Conservation (phyloP, 2,329 filamentous ascomycete genomes). For the Chrysoporthe puriensis region DNA sequence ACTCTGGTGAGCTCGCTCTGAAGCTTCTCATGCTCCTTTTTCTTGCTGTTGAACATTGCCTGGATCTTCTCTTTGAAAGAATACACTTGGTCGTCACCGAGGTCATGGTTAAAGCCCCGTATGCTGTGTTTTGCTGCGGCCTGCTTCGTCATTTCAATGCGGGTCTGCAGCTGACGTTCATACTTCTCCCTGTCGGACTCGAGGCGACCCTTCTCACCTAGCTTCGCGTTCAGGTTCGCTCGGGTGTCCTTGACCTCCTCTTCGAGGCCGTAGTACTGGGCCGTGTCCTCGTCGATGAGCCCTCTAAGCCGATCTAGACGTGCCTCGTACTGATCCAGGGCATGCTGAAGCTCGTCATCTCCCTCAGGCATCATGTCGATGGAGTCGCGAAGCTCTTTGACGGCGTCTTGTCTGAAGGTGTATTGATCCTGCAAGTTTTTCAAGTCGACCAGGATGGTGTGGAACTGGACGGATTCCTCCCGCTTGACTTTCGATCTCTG, state of each 20-base stretch:
- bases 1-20: conserved; percentile 76
- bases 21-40: conserved; percentile 73
- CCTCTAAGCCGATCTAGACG: conserved; percentile 68
- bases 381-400: conserved; percentile 70
- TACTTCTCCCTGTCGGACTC: conserved; percentile 87
- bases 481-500: conserved; percentile 66
- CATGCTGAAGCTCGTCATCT: conserved; percentile 73
- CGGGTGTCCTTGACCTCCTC: conserved; percentile 49
- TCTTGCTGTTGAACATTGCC: conserved; percentile 77
- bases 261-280: conserved; percentile 69
- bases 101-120: conserved; percentile 79
- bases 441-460: conserved; percentile 74
- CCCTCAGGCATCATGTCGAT: conserved; percentile 79
- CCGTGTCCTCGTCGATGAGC: conserved; percentile 65
- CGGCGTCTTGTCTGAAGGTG: conserved; percentile 68
- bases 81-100: conserved; percentile 73
- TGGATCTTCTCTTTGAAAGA: conserved; percentile 79
- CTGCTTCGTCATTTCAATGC: conserved; percentile 75
- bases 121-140: conserved; percentile 78
- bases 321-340: conserved; percentile 77
- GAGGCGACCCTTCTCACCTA: conserved; percentile 73
- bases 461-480: conserved; percentile 73
- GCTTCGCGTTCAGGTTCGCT: conserved; percentile 53
- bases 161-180: conserved; percentile 74
- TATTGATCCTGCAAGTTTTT: conserved; percentile 77